A percentile compares a stretch with the other conserved stretches of the same genome.
phyloP scores from a whole-genome alignment of 2,329 filamentous ascomycete species.

The Neophaeococcomyces aloes region DNA sequence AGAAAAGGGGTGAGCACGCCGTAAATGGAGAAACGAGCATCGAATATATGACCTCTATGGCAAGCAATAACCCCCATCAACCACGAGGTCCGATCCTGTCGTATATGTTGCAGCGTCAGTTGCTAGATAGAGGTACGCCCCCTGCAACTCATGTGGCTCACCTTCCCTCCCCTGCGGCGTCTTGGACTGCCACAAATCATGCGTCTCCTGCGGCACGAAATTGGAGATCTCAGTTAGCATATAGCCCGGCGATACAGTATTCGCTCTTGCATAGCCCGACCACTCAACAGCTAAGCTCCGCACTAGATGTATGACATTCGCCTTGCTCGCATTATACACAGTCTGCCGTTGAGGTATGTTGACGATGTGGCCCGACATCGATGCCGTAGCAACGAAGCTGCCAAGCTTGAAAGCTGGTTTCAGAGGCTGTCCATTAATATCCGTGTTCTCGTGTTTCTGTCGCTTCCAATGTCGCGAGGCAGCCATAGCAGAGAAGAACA shows the following conservation, averaged over 20 bases:
- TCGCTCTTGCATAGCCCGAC: slow-evolving; percentile 30
- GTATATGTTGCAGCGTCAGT: slow-evolving; percentile 76
- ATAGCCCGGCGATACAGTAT: slow-evolving; percentile 31
- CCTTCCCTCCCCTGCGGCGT: slow-evolving; percentile 72
- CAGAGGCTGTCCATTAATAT: slow-evolving; percentile 43
- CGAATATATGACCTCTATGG: slow-evolving; percentile 34
- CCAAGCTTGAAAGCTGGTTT: slow-evolving; percentile 52
- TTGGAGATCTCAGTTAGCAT: slow-evolving; percentile 45
- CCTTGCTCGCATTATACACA: slow-evolving; percentile 40
- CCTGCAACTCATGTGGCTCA: slow-evolving; percentile 64
- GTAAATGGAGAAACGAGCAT: no score
- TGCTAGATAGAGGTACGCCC: slow-evolving; percentile 69
- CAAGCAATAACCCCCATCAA: slow-evolving; percentile 63
- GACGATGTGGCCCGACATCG: slow-evolving; percentile 67
- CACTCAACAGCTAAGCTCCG: slow-evolving; percentile 31
- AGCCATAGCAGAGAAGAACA: slow-evolving; percentile 64
- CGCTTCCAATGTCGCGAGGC: slow-evolving; percentile 60
- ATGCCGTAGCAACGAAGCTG: slow-evolving; percentile 67
- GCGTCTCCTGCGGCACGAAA: slow-evolving; percentile 38
- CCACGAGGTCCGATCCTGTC: slow-evolving; percentile 61
- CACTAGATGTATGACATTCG: slow-evolving; percentile 28
- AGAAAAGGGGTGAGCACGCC: no score
- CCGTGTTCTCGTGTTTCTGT: slow-evolving; percentile 58
- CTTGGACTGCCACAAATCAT: slow-evolving; percentile 55
- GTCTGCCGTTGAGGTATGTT: slow-evolving; percentile 67